Percentiles rank a stretch among this genome's conserved stretches.
Conservation (phyloP, 441 rosid genomes). For the Syzygium syzygioides region DNA sequence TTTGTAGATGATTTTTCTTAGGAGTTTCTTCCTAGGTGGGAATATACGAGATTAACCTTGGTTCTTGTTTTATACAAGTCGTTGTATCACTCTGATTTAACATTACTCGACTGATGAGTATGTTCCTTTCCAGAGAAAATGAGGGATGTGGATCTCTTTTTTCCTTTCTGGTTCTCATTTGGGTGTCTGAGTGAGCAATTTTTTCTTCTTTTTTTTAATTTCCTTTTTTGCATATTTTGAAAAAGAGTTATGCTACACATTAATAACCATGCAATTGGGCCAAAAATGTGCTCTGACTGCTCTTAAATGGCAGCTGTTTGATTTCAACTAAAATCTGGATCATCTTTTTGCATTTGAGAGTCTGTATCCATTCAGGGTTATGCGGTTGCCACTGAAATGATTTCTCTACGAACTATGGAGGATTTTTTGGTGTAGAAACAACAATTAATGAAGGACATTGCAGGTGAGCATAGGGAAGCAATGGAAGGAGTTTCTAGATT, state of each 20-base stretch:
- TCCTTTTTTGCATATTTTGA: neutral
- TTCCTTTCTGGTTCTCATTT: neutral
- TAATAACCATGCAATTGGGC: neutral
- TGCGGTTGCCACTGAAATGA: neutral
- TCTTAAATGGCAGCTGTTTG: neutral
- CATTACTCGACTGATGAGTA: neutral
- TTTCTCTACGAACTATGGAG: neutral
- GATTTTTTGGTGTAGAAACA: neutral
- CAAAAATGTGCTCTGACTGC: neutral
- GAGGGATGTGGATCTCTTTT: neutral
- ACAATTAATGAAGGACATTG: neutral
- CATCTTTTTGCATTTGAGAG: neutral
- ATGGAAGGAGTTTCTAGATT: conserved; percentile 83
- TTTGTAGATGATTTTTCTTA: neutral
- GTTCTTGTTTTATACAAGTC: neutral
- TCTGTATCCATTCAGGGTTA: neutral
- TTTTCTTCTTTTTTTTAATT: neutral
- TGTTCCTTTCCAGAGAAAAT: neutral
- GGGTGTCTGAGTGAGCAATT: neutral
- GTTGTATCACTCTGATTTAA: neutral
- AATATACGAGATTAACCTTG: neutral
- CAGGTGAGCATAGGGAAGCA: conserved; percentile 88
- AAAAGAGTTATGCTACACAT: neutral
- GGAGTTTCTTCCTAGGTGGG: neutral
- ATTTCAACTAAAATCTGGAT: neutral